Evolutionary conservation across 495 filamentous ascomycete species (phyloP).

Genomic region (Xylaria telfairii): DNA sequence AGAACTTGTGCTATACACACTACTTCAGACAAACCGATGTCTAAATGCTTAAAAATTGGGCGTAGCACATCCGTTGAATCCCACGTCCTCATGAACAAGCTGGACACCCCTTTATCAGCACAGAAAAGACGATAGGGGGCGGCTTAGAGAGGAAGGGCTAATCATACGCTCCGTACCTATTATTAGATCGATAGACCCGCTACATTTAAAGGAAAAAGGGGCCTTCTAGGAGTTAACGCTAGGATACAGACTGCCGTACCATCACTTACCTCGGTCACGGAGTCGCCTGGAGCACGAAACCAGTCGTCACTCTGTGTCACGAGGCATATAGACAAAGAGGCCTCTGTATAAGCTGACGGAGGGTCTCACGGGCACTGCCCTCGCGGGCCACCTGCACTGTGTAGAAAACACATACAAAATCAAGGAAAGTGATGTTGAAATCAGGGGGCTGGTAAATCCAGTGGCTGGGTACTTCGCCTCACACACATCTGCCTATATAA

Average conservation of each 20-base stretch:
- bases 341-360: too few relatives aligned
- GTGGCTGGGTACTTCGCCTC: too few relatives aligned
- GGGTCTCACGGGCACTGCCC: too few relatives aligned
- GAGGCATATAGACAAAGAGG: too few relatives aligned
- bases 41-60: neutral
- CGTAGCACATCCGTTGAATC: neutral
- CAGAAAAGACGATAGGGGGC: neutral
- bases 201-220: neutral
- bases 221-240: neutral
- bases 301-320: too few relatives aligned
- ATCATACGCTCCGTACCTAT: neutral
- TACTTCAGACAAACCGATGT: neutral
- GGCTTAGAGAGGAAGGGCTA: neutral
- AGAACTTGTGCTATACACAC: neutral
- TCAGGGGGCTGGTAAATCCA: too few relatives aligned
- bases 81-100: neutral
- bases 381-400: too few relatives aligned
- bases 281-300: too few relatives aligned
- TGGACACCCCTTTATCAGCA: neutral
- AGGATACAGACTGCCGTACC: neutral
- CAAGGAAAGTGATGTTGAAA: too few relatives aligned
- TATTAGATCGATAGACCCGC: neutral
- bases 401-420: too few relatives aligned
- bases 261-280: too few relatives aligned
- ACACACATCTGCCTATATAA: too few relatives aligned